A percentile compares a stretch with the other conserved stretches of the same genome.
Conservation (phyloP, 1,284 basidiomycete genomes). For the Bjerkandera adusta region DNA sequence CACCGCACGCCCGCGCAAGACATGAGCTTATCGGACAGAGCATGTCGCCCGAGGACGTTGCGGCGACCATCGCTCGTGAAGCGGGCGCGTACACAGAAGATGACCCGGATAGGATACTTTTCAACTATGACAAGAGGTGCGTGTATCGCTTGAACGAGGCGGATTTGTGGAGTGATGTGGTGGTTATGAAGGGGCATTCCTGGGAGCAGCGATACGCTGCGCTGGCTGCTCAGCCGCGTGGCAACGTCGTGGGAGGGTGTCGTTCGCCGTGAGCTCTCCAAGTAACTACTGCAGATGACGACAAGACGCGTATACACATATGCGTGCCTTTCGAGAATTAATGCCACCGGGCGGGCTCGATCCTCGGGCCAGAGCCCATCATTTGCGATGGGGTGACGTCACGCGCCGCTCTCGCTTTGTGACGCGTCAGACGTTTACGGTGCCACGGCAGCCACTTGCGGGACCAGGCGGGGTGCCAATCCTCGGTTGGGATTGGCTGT, state of each 20-base stretch:
- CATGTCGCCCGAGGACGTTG: slow-evolving; percentile 26
- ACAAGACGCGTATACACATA: too few relatives aligned
- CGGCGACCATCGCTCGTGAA: slow-evolving; percentile 17
- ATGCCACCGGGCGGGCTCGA: too few relatives aligned
- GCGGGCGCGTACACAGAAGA: slow-evolving; percentile 21
- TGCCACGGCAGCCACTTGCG: too few relatives aligned
- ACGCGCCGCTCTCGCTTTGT: too few relatives aligned
- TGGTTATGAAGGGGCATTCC: slow-evolving; percentile 32
- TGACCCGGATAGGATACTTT: slow-evolving; percentile 28
- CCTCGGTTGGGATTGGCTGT: too few relatives aligned
- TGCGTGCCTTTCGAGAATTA: too few relatives aligned
- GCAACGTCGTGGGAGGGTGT: slow-evolving; percentile 25
- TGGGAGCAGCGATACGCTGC: slow-evolving; percentile 29
- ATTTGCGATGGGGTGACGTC: too few relatives aligned
- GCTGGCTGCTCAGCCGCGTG: slow-evolving; percentile 32
- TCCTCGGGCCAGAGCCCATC: too few relatives aligned
- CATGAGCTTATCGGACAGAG: slow-evolving; percentile 34
- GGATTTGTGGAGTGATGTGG: not conserved
- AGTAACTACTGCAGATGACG: not conserved
- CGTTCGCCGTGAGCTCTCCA: slow-evolving; percentile 18
- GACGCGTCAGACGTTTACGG: too few relatives aligned
- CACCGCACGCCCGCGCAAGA: slow-evolving; percentile 28
- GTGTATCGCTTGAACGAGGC: slow-evolving; percentile 1
- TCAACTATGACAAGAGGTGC: slow-evolving; percentile 31
- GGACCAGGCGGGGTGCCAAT: too few relatives aligned